Conservation (phyloP, 192 early-diverging fungal genomes). For the Pilaira anomala region DNA sequence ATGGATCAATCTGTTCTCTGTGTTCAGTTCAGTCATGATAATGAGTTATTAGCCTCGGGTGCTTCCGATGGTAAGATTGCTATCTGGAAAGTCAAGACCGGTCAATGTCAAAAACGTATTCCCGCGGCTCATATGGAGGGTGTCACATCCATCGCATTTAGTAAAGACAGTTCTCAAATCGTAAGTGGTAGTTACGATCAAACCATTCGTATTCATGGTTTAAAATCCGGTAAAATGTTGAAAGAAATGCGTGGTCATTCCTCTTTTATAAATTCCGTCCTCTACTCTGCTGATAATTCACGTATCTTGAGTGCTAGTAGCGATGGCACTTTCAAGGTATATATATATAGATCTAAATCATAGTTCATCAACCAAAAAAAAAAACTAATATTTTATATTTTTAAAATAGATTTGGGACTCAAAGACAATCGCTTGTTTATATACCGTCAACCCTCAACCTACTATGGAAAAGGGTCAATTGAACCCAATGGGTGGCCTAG, state of each 20-base stretch:
- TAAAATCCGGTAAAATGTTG: constrained; percentile 89
- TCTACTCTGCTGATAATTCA: constrained; percentile 68
- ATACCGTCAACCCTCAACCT: constrained; percentile 59
- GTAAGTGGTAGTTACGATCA: constrained; percentile 80
- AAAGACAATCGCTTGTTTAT: constrained; percentile 63
- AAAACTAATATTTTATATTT: neutral
- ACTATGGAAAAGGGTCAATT: constrained; percentile 20
- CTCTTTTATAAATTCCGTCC: constrained; percentile 79
- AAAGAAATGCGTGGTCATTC: constrained; percentile 92
- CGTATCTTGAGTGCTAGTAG: constrained; percentile 76
- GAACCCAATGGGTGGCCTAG: constrained; percentile 46
- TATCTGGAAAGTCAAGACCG: constrained; percentile 81
- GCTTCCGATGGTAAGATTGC: constrained; percentile 82
- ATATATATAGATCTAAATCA: too few species aligned
- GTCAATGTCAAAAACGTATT: constrained; percentile 68
- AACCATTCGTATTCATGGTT: constrained; percentile 78
- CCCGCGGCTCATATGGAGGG: constrained; percentile 82
- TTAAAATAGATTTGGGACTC: constrained; percentile 90
- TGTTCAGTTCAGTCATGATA: constrained; percentile 74
- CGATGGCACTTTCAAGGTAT: constrained; percentile 84
- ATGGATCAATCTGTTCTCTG: constrained; percentile 85
- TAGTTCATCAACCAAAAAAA: too few species aligned
- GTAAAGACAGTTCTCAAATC: constrained; percentile 72
- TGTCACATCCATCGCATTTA: constrained; percentile 78
- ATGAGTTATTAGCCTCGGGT: constrained; percentile 81